Base-by-base conservation (phyloP, 805 yeast species). In the Barnettozyma vustinii region DNA sequence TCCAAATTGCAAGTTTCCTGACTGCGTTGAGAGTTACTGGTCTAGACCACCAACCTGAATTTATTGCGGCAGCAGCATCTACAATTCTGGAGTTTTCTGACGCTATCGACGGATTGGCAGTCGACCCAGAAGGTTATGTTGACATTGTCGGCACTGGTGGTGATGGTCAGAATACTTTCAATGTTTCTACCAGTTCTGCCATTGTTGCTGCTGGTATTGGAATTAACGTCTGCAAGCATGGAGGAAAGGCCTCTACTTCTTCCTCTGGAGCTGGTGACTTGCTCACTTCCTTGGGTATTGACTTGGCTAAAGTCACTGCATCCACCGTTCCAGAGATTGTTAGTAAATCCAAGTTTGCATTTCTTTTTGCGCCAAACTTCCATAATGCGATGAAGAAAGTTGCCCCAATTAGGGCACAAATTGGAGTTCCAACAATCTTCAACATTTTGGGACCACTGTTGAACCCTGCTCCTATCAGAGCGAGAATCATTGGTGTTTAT, bases 61-160 rank as follows among this genome's bases (percentile, higher is more conserved):
- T 71, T 63, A 86, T 94, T 37, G 91, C 97, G 4, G 83, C 87
- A 9, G 97, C 97, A 0, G 97, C 89, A 0, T 70, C 72, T 19
- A 81, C 94, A 2, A 78, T 92, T 23, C 69, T 87, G 52, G 79
- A 80, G 57, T 83, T 76, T 56, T 81, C 94, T 7, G 76, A 75
- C 44, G 56, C 71, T 2, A 77, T 88, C n/a, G 69, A 74, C 9
- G 63, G 73, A 2, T 58, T 67, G 8, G 56, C 60, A 1, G 76
- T 78, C 13, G 77, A 76, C 37, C 58, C 68, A 1, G 66, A 64
- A 1, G 85, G 85, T 0, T 84, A 77, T 56, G 74, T 84, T 6
- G 99, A 94, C 65, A 87, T 94, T 27, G 99, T 94, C 6, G 99
- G 99, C 1, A 94, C 99, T 0, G 99, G 99, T 25, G 99, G 99